Percentiles rank a stretch among this genome's conserved stretches.
Conservation (phyloP, 257 asterid species). For the Capsicum rhomboideum region DNA sequence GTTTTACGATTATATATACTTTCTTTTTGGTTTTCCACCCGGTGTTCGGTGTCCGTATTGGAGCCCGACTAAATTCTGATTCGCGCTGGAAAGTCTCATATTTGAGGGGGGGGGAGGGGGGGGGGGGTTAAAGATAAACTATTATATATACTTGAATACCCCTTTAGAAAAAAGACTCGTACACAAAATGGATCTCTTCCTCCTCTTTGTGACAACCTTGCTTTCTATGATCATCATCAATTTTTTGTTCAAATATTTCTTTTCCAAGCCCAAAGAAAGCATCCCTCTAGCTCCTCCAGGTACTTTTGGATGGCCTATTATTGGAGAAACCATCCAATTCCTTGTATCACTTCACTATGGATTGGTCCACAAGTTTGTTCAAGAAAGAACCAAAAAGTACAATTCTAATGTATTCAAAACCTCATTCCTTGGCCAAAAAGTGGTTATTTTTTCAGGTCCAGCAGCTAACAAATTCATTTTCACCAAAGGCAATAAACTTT, state of each 20-base stretch:
- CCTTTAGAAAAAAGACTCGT: not conserved
- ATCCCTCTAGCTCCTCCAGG: not conserved
- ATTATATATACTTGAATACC: not conserved
- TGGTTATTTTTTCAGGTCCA: not conserved
- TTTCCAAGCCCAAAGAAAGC: not conserved
- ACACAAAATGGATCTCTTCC: not conserved
- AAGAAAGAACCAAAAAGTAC: not conserved
- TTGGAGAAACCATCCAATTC: not conserved
- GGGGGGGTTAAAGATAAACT: too few species aligned
- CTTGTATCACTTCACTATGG: not conserved
- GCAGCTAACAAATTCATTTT: not conserved
- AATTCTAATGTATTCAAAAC: not conserved
- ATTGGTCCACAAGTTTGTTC: not conserved
- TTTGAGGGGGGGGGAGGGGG: too few species aligned
- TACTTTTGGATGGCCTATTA: not conserved
- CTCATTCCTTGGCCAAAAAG: not conserved
- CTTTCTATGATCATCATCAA: not conserved
- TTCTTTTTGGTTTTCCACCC: too few species aligned
- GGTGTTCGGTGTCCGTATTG: too few species aligned
- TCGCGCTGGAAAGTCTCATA: too few species aligned
- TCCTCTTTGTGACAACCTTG: not conserved
- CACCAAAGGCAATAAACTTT: not conserved
- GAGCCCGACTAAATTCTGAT: too few species aligned
- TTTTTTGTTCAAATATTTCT: not conserved
- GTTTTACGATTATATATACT: too few species aligned